A percentile compares a stretch with the other conserved stretches of the same genome.
These are phyloP conservation scores for Aureobasidium sp. DNA, from an alignment of 2,329 filamentous ascomycete genomes.

Conservation along the genomic window DNA sequence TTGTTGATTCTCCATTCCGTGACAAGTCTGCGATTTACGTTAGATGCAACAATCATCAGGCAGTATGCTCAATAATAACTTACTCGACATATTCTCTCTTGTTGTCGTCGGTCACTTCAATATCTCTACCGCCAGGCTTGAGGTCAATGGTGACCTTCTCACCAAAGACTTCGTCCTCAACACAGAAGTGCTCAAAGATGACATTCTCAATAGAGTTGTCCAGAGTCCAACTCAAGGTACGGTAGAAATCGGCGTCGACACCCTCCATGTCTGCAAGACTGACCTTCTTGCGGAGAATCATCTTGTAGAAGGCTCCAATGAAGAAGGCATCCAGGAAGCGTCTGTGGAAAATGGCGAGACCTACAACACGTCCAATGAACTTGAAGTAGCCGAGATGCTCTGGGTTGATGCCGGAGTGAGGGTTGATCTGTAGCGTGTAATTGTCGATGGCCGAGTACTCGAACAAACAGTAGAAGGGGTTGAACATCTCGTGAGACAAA, in stretches of 20 bases:
- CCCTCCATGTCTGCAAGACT: conserved; percentile 94
- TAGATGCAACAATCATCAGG: conserved; percentile 3
- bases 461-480: conserved; percentile 98
- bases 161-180: conserved; percentile 94
- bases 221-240: conserved; percentile 93
- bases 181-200: conserved; percentile 91
- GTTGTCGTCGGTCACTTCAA: conserved; percentile 96
- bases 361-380: conserved; percentile 96
- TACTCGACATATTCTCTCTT: conserved; percentile 97
- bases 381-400: conserved; percentile 99
- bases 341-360: conserved; percentile 94
- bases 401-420: conserved; percentile 97
- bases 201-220: conserved; percentile 97
- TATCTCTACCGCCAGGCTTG: conserved; percentile 81
- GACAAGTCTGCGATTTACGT: conserved; percentile 56
- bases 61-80: conserved; percentile 27
- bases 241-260: conserved; percentile 95
- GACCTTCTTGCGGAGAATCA: conserved; percentile 93
- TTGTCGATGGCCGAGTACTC: conserved; percentile 99
- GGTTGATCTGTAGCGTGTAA: conserved; percentile 99
- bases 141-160: conserved; percentile 91
- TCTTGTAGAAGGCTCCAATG: conserved; percentile 98
- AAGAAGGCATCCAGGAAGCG: conserved; percentile 98
- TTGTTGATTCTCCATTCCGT: conserved; percentile 99
- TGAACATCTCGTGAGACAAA: conserved; percentile 99